Base-by-base conservation (phyloP, 2,329 filamentous ascomycete species). In the Hymenotorrendiella dingleyae region DNA sequence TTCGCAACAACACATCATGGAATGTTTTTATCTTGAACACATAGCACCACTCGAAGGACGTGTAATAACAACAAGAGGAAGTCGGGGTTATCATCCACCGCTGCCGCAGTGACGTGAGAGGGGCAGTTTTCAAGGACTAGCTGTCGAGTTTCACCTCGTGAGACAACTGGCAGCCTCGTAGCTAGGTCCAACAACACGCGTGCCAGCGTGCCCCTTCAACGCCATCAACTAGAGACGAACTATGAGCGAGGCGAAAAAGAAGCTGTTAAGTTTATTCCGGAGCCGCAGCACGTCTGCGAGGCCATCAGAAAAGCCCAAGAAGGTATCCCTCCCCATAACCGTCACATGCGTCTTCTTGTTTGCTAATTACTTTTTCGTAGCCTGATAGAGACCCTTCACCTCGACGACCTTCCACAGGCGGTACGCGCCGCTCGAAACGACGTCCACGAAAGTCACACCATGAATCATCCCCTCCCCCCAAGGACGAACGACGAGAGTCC, bases 281-380 rank as follows among this genome's bases (percentile, higher is more conserved):
- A 69, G 64, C 47, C 67, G 67, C 47, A 73, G 68, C 58, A 62
- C 64, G 40, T 63, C 67, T 17, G 62, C 59, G 41, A 61, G 62
- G 46, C 51, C 50, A 36, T 54, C 57, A 29, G 67, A 61, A 52
- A 55, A 64, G 46, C 64, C 70, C 57, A 46, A 60, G 30, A 40
- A 40, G 14, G 54, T 53, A 39, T 28, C 37, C 16, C 7, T 36
- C 22, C 27, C 37, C 26, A 21, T 47, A 17, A 20, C 46, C 48
- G 22, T 21, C 37, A n/a, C 26, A 28, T n/a, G n/a, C n/a, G n/a
- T n/a, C 24, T 21, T 28, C 17, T n/a, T 21, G 40, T 30, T 23
- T 47, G 43, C 40, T 47, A 5, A 42, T 46, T 2, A 33, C 3
- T 9, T n/a, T 16, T 12, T 7, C 8, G n/a, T 33, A 45, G 39